Evolutionary conservation across 2,329 filamentous ascomycete species (phyloP).

Genomic region (Paracoccidioides lutzii): DNA sequence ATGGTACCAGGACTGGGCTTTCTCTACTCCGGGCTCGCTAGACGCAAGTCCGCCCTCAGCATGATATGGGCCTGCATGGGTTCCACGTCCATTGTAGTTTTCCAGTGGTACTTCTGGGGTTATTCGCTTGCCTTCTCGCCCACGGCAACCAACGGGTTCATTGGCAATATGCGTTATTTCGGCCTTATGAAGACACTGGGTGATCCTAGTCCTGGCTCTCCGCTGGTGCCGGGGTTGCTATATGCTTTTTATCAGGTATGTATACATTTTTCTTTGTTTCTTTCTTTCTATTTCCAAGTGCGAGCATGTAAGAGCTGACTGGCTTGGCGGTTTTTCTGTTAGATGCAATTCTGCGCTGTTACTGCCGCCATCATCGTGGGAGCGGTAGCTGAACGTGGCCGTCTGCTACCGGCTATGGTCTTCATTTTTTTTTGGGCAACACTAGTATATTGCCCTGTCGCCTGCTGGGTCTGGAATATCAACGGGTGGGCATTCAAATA

Average conservation of each 20-base stretch:
- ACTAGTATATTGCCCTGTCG: constrained; percentile 89
- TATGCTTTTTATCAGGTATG: constrained; percentile 86
- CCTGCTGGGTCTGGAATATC: constrained; percentile 92
- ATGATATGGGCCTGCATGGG: constrained; percentile 98
- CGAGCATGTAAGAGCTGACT: neutral
- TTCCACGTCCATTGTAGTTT: constrained; percentile 77
- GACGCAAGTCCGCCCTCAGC: constrained; percentile 90
- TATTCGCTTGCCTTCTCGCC: constrained; percentile 88
- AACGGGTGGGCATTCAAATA: constrained; percentile 88
- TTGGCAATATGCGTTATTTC: constrained; percentile 81
- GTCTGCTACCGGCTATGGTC: constrained; percentile 83
- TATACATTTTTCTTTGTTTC: neutral
- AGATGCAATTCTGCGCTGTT: constrained; percentile 96
- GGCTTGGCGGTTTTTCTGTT: neutral
- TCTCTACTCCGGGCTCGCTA: constrained; percentile 93
- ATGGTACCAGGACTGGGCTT: constrained; percentile 97
- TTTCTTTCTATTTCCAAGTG: neutral
- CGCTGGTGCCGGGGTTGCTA: constrained; percentile 75
- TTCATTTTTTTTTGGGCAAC: constrained; percentile 96
- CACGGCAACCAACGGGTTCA: constrained; percentile 73
- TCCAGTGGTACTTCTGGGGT: constrained; percentile 99
- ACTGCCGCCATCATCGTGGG: constrained; percentile 86
- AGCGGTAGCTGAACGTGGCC: constrained; percentile 84
- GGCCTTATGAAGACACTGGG: constrained; percentile 76
- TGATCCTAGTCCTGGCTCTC: constrained; percentile 73